Evolutionary conservation across 768 basidiomycete species (phyloP), one percentile per base, ranked within the genome.

Genomic region (Tricholoma terreum): DNA sequence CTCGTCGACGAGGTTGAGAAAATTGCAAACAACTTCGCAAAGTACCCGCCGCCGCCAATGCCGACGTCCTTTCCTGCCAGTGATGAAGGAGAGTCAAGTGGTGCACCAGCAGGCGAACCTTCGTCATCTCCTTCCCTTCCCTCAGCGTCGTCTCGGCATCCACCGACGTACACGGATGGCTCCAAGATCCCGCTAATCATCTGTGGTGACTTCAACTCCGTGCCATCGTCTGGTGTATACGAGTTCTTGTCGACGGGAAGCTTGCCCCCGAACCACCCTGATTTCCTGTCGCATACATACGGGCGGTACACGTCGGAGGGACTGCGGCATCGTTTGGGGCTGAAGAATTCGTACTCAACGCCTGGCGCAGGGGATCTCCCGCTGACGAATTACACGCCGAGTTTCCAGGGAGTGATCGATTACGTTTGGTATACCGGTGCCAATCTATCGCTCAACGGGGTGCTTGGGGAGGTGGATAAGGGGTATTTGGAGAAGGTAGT

Each of bases 151-250:
- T 67, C 75, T 46, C 81, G 82, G 24, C 74, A 82, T 12, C 80
- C 83, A 21, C 92, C 92, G 15, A 67, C 74, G 19, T 98, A 98
- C 69, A 63, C 84, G 11, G 93, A 96, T 66, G 92, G 89, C 15
- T 80, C 81, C 50, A 92, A 92, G 79, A 97, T 98, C 68, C 96
- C 97, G 8, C 72, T 90, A 58, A 82, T 99, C 70, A 77, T 98
- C 57, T 91, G 90, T 64, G 94, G 94, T n/a, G 97, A 99, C 75
- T 94, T 89, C 77, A 99, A 99, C 78, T 96, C 94, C 50, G 74
- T 87, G 2, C 90, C 92, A 1, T 76, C 77, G 9, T 93, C 91
- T 33, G 94, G 94, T 6, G 91, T 98, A 17, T 97, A 92, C 77
- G 92, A 98, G 64, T 94, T 90, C 77, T 71, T 98, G 52, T 80